A percentile compares a stretch with the other conserved stretches of the same genome.
Conservation (phyloP, 768 basidiomycete genomes). For the Suillus plorans region DNA sequence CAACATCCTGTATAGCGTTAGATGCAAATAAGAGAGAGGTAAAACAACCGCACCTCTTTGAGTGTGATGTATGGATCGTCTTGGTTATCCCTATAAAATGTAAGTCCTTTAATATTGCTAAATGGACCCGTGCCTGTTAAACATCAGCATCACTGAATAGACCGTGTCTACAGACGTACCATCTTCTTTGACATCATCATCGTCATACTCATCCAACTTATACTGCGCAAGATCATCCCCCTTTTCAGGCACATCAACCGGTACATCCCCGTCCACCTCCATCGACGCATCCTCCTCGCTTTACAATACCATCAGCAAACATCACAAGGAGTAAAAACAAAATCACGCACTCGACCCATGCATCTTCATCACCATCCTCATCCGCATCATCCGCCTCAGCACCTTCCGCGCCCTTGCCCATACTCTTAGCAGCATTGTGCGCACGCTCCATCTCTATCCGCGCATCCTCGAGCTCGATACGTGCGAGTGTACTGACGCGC, state of each 20-base stretch:
- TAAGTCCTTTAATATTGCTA: conserved; percentile 92
- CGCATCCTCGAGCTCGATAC: conserved; percentile 89
- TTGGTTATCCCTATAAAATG: conserved; percentile 86
- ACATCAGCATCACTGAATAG: neutral
- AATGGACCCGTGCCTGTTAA: conserved; percentile 71
- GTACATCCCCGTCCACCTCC: conserved; percentile 50
- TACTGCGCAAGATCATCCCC: conserved; percentile 80
- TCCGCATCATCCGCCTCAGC: conserved; percentile 61
- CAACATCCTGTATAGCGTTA: conserved; percentile 51
- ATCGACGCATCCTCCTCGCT: conserved; percentile 59
- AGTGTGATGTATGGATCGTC: conserved; percentile 97
- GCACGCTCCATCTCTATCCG: conserved; percentile 81
- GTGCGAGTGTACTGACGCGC: conserved; percentile 84
- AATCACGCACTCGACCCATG: conserved; percentile 87
- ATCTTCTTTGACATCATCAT: conserved; percentile 61
- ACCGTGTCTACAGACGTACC: conserved; percentile 19
- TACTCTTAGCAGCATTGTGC: conserved; percentile 69
- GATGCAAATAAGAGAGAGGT: neutral
- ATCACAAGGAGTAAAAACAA: conserved; percentile 13
- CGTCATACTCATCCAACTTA: conserved; percentile 83
- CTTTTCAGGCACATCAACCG: conserved; percentile 32
- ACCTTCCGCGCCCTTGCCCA: conserved; percentile 66
- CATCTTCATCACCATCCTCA: conserved; percentile 48
- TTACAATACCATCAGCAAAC: conserved; percentile 15
- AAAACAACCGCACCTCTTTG: conserved; percentile 66